Evolutionary conservation across 202 grass and related monocot genomes (phyloP).

Genomic region (Dendrocalamus latiflorus): DNA sequence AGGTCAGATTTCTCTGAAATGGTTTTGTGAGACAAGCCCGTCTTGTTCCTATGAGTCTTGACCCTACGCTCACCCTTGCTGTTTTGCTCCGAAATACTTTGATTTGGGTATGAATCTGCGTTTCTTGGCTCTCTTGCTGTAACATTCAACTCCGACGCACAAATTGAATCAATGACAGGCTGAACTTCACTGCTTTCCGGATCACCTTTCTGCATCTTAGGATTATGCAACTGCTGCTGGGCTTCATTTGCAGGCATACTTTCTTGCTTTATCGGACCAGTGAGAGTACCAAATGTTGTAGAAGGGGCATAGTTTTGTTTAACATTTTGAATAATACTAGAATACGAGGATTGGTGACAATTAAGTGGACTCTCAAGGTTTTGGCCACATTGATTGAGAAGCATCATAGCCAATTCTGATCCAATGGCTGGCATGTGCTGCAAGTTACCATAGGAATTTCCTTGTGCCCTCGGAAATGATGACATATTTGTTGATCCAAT

Average conservation of each 20-base stretch:
- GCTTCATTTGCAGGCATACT: slow-evolving; percentile 15
- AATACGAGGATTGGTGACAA: slow-evolving; percentile 64
- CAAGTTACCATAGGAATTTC: slow-evolving; percentile 42
- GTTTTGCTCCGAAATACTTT: slow-evolving; percentile 44
- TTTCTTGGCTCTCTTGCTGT: slow-evolving; percentile 24
- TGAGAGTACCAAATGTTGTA: slow-evolving; percentile 18
- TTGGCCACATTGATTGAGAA: slow-evolving; percentile 51
- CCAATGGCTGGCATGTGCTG: slow-evolving; percentile 39
- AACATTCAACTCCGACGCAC: slow-evolving; percentile 13
- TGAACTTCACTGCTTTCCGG: slow-evolving; percentile 26
- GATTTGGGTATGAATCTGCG: slow-evolving; percentile 27
- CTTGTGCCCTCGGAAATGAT: slow-evolving; percentile 33
- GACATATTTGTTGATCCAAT: slow-evolving; percentile 43
- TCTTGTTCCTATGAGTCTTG: slow-evolving; percentile 44
- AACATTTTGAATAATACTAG: slow-evolving; percentile 64
- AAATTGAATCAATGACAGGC: slow-evolving; percentile 25
- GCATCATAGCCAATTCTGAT: slow-evolving; percentile 57
- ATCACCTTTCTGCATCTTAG: slow-evolving; percentile 23
- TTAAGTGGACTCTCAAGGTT: slow-evolving; percentile 29
- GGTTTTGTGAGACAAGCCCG: slow-evolving; percentile 32
- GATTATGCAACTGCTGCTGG: slow-evolving; percentile 29
- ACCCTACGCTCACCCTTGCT: slow-evolving; percentile 34
- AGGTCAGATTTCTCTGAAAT: no score
- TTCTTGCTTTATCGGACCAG: slow-evolving; percentile 37
- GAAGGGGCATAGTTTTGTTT: slow-evolving; percentile 44